Conservation (phyloP, 108 stramenopile genomes). For the Nannochloropsis salina region DNA sequence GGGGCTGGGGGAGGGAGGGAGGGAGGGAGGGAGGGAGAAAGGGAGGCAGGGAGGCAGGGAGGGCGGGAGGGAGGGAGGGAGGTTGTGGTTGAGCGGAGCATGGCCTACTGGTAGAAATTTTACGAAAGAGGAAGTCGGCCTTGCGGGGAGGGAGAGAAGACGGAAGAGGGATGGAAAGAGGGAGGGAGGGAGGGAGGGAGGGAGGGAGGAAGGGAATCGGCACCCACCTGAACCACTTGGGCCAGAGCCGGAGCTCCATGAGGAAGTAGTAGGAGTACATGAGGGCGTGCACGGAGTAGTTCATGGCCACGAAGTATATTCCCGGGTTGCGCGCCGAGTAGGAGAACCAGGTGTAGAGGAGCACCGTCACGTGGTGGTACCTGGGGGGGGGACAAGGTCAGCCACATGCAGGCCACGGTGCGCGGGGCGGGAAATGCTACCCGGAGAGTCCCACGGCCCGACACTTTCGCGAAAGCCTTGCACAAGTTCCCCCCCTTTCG, state of each 20-base stretch:
- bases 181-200: neutral
- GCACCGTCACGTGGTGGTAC: slow-evolving; percentile 62
- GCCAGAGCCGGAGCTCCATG: slow-evolving; percentile 27
- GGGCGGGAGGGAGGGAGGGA: slow-evolving; percentile 1
- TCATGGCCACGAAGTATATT: slow-evolving; percentile 73
- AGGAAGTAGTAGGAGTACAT: slow-evolving; percentile 99
- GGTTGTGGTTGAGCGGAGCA: too few species aligned
- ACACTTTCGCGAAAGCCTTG: too few species aligned
- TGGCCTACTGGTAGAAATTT: too few species aligned
- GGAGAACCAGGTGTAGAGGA: slow-evolving; percentile 62
- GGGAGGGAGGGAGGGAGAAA: neutral
- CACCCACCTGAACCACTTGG: neutral
- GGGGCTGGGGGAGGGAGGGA: slow-evolving; percentile 31
- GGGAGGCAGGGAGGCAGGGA: neutral
- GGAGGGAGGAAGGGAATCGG: neutral
- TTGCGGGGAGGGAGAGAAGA: neutral
- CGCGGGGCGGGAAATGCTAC: too few species aligned
- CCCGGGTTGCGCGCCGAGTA: slow-evolving; percentile 51
- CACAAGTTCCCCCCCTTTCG: too few species aligned
- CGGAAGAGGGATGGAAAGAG: neutral
- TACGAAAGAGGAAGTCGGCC: too few species aligned
- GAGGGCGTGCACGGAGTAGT: slow-evolving; percentile 93
- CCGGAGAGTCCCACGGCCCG: too few species aligned
- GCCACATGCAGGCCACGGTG: too few species aligned
- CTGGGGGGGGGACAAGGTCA: slow-evolving; percentile 14